Conservation (phyloP, 495 filamentous ascomycete genomes). For the Neurospora tetrasperma region DNA sequence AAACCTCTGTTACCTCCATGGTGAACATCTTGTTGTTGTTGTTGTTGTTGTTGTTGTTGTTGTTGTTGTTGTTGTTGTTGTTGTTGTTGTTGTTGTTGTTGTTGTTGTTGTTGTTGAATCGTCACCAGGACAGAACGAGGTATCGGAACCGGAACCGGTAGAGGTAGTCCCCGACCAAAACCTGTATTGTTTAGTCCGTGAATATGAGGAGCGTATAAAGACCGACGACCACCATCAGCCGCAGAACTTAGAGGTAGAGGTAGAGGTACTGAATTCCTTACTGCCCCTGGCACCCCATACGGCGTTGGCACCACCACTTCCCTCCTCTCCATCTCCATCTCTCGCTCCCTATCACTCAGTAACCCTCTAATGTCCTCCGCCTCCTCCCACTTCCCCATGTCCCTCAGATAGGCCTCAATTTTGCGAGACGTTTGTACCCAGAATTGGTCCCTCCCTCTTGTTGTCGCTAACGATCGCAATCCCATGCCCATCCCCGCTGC, state of each 20-base stretch:
- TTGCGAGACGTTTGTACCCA: slow-evolving; percentile 20
- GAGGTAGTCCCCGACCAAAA: background rate
- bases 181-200: too few species aligned
- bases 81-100: background rate
- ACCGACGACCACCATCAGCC: background rate
- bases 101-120: background rate
- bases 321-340: background rate
- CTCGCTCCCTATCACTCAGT: slow-evolving; percentile 1
- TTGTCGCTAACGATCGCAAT: too few species aligned
- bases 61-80: background rate
- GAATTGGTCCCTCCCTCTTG: slow-evolving; percentile 5
- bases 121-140: background rate
- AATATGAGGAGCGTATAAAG: too few species aligned
- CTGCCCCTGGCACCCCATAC: background rate
- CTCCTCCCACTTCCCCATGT: slow-evolving; percentile 9
- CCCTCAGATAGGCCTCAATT: slow-evolving; percentile 15
- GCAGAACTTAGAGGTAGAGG: background rate
- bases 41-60: background rate
- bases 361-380: slow-evolving; percentile 9
- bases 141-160: background rate
- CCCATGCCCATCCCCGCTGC: too few species aligned
- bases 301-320: background rate
- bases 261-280: background rate
- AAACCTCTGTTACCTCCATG: background rate
- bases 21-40: background rate